Base-by-base conservation (phyloP, 768 basidiomycete species). In the Tulasnella sp. region DNA sequence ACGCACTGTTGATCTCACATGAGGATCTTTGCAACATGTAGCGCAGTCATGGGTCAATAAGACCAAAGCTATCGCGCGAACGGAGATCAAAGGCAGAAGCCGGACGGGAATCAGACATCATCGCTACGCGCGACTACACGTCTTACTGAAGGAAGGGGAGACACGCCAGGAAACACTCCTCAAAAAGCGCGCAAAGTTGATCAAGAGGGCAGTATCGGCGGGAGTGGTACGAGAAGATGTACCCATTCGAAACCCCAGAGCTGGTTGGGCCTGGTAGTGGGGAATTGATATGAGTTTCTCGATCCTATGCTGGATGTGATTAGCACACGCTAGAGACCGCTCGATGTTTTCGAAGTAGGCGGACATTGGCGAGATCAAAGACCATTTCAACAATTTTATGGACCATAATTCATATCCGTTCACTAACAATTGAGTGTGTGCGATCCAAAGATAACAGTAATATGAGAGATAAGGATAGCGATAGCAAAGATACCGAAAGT, bases 1-100 rank as follows among this genome's bases (percentile, higher is more conserved):
- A n/a, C n/a, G 48, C 10, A 4, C n/a, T 51, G 26, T 30, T 15
- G 23, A 51, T 49, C 4, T 23, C 13, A 17, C 52, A 32, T 41
- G n/a, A 15, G 24, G 27, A 30, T 53, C 29, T 43, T 19, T 41
- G 26, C 19, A 61, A 21, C 53, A 54, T 47, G 41, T 65, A 96
- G 93, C 90, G 47, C 86, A 96, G 71, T 81, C 93, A 21, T 99
- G 93, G 95, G 92, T 96, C 15, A 85, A 81, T 49, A 97, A 98
- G 70, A 92, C 86, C 4, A 80, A 77, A 41, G 72, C 74, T 23
- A 73, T 80, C 41, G 83, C 80, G 62, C 80, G 84, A 55, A 65
- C 91, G 19, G 91, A 96, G 65, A 81, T 86, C 61, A 85, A 83
- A 70, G 95, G 90, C 55, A 81, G 94, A 64, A 88, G 86, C 32